Evolutionary conservation across 257 asterid species (phyloP).

Genomic region (Primulina huaijiensis): DNA sequence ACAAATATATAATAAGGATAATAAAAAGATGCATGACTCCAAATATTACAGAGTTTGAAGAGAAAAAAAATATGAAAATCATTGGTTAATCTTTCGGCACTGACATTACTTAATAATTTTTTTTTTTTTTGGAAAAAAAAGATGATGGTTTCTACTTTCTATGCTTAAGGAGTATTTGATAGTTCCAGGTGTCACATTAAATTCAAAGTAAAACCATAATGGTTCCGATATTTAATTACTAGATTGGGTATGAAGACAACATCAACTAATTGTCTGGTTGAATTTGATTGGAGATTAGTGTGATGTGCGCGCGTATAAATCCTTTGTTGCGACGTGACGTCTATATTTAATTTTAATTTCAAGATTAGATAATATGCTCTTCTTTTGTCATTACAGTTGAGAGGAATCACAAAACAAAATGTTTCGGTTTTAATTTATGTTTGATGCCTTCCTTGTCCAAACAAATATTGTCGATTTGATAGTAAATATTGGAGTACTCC

Average conservation of each 20-base stretch:
- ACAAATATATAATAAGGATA: too few relatives aligned
- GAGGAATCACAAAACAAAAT: constrained; percentile 18
- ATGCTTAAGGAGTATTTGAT: too few relatives aligned
- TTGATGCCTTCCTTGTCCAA: constrained; percentile 19
- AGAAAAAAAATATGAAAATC: too few relatives aligned
- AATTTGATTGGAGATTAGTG: not conserved
- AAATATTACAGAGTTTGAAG: too few relatives aligned
- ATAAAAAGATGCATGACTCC: too few relatives aligned
- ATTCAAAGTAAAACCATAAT: not conserved
- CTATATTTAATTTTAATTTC: not conserved
- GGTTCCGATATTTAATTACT: not conserved
- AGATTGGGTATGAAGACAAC: not conserved
- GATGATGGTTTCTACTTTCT: not conserved
- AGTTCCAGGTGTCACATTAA: too few relatives aligned
- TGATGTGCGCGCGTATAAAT: not conserved
- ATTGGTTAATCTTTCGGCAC: too few relatives aligned
- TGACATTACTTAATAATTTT: too few relatives aligned
- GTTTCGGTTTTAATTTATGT: not conserved
- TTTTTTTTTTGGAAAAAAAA: too few relatives aligned
- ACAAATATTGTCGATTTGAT: not conserved
- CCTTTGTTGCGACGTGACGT: not conserved
- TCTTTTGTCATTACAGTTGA: constrained; percentile 14
- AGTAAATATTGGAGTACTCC: too few relatives aligned
- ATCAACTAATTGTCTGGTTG: not conserved
- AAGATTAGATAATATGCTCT: not conserved